Conservation (phyloP, 768 basidiomycete species). For the Arthromyces matolae region DNA sequence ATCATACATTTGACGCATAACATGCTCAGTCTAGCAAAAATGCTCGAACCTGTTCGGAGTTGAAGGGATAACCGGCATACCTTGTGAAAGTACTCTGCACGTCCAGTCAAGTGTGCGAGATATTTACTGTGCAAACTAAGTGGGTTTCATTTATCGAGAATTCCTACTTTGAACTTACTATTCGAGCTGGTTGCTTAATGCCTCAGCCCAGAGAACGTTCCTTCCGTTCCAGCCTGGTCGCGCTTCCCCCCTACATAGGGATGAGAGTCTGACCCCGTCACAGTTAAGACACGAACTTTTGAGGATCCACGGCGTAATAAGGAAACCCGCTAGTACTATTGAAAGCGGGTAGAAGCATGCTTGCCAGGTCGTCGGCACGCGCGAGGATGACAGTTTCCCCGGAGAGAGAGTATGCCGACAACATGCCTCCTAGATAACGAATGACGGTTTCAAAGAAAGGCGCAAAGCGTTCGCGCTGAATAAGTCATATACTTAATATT, state of each 20-base stretch:
- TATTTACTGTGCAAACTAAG: slow-evolving; percentile 53
- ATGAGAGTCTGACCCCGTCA: neutral
- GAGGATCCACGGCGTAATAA: slow-evolving; percentile 60
- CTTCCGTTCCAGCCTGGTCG: slow-evolving; percentile 27
- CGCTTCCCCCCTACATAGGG: slow-evolving; percentile 38
- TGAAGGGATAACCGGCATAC: slow-evolving; percentile 16
- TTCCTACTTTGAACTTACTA: slow-evolving; percentile 35
- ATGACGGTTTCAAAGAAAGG: slow-evolving; percentile 82
- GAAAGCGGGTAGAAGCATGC: slow-evolving; percentile 67
- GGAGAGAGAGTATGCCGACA: slow-evolving; percentile 77
- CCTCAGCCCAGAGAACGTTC: slow-evolving; percentile 37
- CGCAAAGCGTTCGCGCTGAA: slow-evolving; percentile 26
- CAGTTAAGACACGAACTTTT: slow-evolving; percentile 34
- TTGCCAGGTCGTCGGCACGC: slow-evolving; percentile 72
- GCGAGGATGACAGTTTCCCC: slow-evolving; percentile 56
- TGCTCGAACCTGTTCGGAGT: neutral
- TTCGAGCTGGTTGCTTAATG: slow-evolving; percentile 63
- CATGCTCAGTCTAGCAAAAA: slow-evolving; percentile 38
- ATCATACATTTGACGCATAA: slow-evolving; percentile 49
- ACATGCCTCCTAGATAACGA: slow-evolving; percentile 78
- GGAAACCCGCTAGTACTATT: slow-evolving; percentile 69
- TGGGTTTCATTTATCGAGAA: neutral
- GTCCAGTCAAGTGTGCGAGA: slow-evolving; percentile 70
- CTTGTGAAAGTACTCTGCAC: slow-evolving; percentile 54
- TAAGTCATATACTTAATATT: neutral